phyloP scores from a whole-genome alignment of 2,329 filamentous ascomycete species.

The Trichoderma semiorbis region DNA sequence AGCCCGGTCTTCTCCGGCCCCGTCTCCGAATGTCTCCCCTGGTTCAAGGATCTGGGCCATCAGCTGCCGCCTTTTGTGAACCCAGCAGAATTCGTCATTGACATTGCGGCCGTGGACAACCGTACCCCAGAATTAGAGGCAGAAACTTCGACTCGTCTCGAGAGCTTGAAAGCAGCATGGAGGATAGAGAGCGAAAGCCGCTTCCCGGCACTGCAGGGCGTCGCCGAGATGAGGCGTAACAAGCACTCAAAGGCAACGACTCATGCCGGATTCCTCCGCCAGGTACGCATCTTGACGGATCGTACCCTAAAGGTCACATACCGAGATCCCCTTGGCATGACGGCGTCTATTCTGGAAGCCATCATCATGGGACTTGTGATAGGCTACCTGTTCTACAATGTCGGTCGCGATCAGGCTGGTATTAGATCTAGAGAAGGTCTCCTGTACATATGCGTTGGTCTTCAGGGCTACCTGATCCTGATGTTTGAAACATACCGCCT shows the following conservation, averaged over 20 bases:
- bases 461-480: slow-evolving; percentile 74
- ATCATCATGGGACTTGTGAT: slow-evolving; percentile 67
- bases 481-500: slow-evolving; percentile 74
- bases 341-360: slow-evolving; percentile 66
- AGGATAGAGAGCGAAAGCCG: slow-evolving; percentile 33
- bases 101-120: slow-evolving; percentile 71
- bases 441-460: slow-evolving; percentile 65
- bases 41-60: slow-evolving; percentile 61
- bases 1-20: slow-evolving; percentile 65
- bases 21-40: slow-evolving; percentile 54
- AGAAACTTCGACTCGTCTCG: slow-evolving; percentile 56
- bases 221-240: slow-evolving; percentile 13
- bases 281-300: slow-evolving; percentile 62
- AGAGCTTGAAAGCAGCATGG: slow-evolving; percentile 62
- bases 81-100: slow-evolving; percentile 72
- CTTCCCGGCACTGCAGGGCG: slow-evolving; percentile 24
- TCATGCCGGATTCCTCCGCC: slow-evolving; percentile 57
- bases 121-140: slow-evolving; percentile 63
- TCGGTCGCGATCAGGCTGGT: slow-evolving; percentile 63
- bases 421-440: slow-evolving; percentile 72
- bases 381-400: slow-evolving; percentile 68
- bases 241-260: slow-evolving; percentile 30
- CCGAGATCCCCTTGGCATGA: slow-evolving; percentile 73
- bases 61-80: slow-evolving; percentile 69
- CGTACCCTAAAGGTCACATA: slow-evolving; percentile 69